Base-by-base conservation (phyloP, 306 rosid genomes). In the Carpinus viminea region DNA sequence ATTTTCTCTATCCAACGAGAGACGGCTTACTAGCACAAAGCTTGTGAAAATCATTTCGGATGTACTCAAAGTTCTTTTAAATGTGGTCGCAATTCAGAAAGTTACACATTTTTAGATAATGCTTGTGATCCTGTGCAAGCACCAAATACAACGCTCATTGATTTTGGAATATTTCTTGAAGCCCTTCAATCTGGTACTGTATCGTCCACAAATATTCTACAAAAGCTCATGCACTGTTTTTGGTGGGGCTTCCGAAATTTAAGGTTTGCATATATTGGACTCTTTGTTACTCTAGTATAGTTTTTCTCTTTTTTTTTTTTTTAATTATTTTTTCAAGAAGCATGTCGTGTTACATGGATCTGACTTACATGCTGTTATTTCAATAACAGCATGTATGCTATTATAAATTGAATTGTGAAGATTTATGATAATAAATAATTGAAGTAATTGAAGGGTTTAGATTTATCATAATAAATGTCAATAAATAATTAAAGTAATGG, bases 1-100 rank as follows among this genome's bases (percentile, higher is more conserved):
- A 84, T 93, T 85, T 73, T 88, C 73, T 91, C 97, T 43, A 83
- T 94, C 53, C 93, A 94, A 84, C 87, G 98, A 85, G 91, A 92
- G 89, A 87, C 92, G 69, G 88, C 88, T 4, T 92, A 97, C 83
- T 94, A 96, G 98, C 89, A 76, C 76, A 36, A 16, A 3, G 92
- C 94, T 12, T 90, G 97, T 75, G 73, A 3, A 51, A 62, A 80
- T 46, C 55, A 10, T 57, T 38, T 50, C 1, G 12, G 0, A 26
- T 89, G 97, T 70, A 8, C 11, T 50, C n/a, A 11, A 74, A 54
- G 28, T 18, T 72, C 83, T 56, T 73, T 94, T 75, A 87, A 87
- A 56, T 92, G 98, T 75, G 88, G 85, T 76, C 18, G 73, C 55
- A 52, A 2, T 57, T 21, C 4, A 36, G 28, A 34, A 50, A 45